Base-by-base conservation (phyloP, 73 alveolate species). In the Halteria grandinella region DNA sequence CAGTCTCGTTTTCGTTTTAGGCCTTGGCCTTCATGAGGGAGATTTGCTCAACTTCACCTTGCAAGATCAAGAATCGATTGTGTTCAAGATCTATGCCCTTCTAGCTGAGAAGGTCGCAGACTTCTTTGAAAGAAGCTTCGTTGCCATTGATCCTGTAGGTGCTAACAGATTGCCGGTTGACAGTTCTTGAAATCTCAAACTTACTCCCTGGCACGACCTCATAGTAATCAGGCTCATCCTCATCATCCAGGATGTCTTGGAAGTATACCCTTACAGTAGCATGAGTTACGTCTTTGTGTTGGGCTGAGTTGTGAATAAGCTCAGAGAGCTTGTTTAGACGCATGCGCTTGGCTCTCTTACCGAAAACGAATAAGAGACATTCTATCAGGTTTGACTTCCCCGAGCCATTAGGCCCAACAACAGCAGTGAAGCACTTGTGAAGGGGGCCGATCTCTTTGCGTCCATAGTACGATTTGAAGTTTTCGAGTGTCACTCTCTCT, bases 331-430 rank as follows among this genome's bases (percentile, higher is more conserved):
- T 94, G 63, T 92, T 90, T 54, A 93, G 55, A 25, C 99, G 75
- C 98, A 96, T 89, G 73, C 92, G 78, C 83, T 86, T 86, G n/a
- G 98, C 98, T 39, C 97, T 63, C 59, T 92, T 89, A 36, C 98
- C 99, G 78, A 96, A 94, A n/a, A 95, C 99, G 76, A 96, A 96
- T 25, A 96, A 81, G 62, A 96, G 71, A 34, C 95, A 88, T 55
- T 96, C 99, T 53, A 96, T 86, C 44, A 95, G 80, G 85, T 96
- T 96, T 60, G 98, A 94, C 83, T 95, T 95, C 36, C 99, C 99
- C 39, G 96, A 83, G 17, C 99, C 99, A 71, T 95, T 95, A 0
- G 99, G 99, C 0, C 99, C 99, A 31, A 95, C 98, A 23, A 95
- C 98, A 34, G 97, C 83, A 15, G 97, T 88, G 85, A 95, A 95